Base-by-base conservation (phyloP, 345 rosid species). In the Erucastrum elatum region DNA sequence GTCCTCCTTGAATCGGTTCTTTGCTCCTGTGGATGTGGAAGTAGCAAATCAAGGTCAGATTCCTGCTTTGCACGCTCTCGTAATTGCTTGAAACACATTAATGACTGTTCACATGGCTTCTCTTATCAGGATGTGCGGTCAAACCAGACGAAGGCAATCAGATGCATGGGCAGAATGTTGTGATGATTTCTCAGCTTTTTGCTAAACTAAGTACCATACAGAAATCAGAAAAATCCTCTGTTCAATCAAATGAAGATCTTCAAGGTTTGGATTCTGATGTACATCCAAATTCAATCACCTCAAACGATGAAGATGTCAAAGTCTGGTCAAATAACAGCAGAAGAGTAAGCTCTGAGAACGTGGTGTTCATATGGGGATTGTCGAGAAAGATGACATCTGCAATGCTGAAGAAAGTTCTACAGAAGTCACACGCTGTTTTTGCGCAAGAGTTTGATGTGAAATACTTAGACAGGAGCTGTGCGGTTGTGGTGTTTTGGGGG, bases 361-460 rank as follows among this genome's bases (percentile, higher is more conserved):
- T 91, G 74, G 91, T 90, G 70, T 92, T 94, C 88, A 60, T 94
- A 58, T 92, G 97, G 95, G 97, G 97, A 27, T 86, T 90, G 30
- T 61, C 64, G 55, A 77, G 79, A 31, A 65, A 82, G 7, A 31
- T 86, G 80, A 79, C 97, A 1, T 87, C 93, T 31, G 75, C 89
- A 81, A 76, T 21, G 72, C 87, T 94, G 75, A 92, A 91, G 85
- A 82, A 74, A 69, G 75, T 64, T 77, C 95, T 94, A 9, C 87
- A 80, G 80, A 88, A 78, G 61, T 86, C 88, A 1, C 94, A 87
- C 30, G 61, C 75, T 2, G 74, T 91, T 66, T 88, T 88, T 31
- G 65, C 80, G 0, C 68, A 75, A 66, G 88, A 84, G 71, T 94
- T 88, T 39, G 85, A 89, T 74, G 87, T 91, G 30, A 82, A 84